Base-by-base conservation (phyloP, 345 rosid genomes). In the Hypericum androsaemum region DNA sequence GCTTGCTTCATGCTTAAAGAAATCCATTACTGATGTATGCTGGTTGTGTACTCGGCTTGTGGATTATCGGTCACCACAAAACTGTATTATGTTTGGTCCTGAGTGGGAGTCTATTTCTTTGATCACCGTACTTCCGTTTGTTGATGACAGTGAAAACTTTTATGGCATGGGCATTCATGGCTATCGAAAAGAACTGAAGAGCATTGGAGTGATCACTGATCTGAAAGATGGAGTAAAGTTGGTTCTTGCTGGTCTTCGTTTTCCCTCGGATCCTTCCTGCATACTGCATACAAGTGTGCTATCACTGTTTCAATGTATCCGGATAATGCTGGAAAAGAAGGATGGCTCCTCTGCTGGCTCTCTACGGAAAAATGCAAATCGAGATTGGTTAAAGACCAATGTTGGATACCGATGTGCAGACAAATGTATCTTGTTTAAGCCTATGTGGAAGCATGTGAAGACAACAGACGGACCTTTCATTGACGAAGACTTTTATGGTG, bases 381-480 rank as follows among this genome's bases (percentile, higher is more conserved):
- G 43, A 15, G 58, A 66, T 12, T 82, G 89, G 94, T 47, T 88
- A 40, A 88, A 71, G 76, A 78, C 88, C 10, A 52, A 57, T 53
- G 59, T 32, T 40, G 89, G 87, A 58, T 87, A 78, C 54, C 53
- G 53, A 43, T 50, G 74, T 63, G 94, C 94, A 2, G n/a, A 50
- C 0, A 53, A 69, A 48, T 73, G 82, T 75, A 67, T 69, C 43
- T 52, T 80, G 51, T 71, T 76, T 17, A 79, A 75, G 61, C 15
- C 64, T 6, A 13, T 42, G 9, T 81, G 82, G 80, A 65, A 32
- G 6, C 12, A 3, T 43, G 17, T 88, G 64, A 58, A 69, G 63
- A 70, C 3, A 15, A 41, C 65, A 11, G 89, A 88, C 63, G 96
- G 96, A 6, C 94, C 89, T 7, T 82, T 88, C 74, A 74, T 84